phyloP scores from a whole-genome alignment of 495 filamentous ascomycete genomes.

The Pseudomonodictys pantanalensis region DNA sequence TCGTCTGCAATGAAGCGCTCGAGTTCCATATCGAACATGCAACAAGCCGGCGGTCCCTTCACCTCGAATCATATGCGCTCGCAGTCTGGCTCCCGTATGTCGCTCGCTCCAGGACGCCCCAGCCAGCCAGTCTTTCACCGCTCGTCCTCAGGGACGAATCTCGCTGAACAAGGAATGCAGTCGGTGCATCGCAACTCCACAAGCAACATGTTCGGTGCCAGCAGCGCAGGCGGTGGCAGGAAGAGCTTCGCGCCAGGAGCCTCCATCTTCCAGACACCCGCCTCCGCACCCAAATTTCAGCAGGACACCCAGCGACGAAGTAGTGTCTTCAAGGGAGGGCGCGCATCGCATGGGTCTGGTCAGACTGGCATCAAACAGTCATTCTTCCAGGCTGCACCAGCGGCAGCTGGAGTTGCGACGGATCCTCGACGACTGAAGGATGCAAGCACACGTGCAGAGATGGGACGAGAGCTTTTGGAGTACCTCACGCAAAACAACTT shows the following conservation, averaged over 20 bases:
- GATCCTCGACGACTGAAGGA: conserved; percentile 91
- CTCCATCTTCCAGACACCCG: conserved; percentile 44
- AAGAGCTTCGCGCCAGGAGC: conserved; percentile 69
- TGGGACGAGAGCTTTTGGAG: conserved; percentile 85
- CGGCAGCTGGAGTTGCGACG: conserved; percentile 70
- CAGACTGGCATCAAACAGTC: conserved; percentile 62
- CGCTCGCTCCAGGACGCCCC: conserved; percentile 72
- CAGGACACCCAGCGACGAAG: conserved; percentile 69
- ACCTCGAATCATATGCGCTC: conserved; percentile 72
- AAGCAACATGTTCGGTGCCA: conserved; percentile 60
- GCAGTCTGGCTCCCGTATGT: conserved; percentile 78
- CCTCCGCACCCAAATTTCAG: conserved; percentile 38
- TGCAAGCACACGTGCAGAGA: conserved; percentile 66
- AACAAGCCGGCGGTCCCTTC: conserved; percentile 54
- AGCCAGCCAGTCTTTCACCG: conserved; percentile 82
- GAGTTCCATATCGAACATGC: conserved; percentile 69
- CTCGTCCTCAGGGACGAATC: conserved; percentile 72
- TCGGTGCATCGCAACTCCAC: conserved; percentile 86
- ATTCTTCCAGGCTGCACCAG: conserved; percentile 84
- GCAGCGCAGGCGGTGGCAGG: conserved; percentile 49
- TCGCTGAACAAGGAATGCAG: conserved; percentile 73
- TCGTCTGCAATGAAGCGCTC: conserved; percentile 95
- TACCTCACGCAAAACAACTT: conserved; percentile 89
- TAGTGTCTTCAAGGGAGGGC: conserved; percentile 73
- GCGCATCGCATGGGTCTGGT: conserved; percentile 58